phyloP scores from a whole-genome alignment of 345 rosid species.

The Moricandia moricandioides region DNA sequence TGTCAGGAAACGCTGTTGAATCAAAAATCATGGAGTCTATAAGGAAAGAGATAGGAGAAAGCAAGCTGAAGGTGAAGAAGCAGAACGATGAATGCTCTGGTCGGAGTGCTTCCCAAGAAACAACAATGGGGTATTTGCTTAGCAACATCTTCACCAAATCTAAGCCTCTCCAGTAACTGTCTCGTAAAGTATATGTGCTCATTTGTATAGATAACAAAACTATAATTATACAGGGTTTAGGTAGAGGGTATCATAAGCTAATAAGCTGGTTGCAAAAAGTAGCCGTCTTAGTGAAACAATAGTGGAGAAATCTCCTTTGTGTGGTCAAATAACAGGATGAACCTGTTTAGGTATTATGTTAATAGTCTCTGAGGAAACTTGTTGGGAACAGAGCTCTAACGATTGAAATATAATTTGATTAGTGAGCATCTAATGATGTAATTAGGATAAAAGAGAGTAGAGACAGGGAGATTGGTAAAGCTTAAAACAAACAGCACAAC shows the following conservation, averaged over 20 bases:
- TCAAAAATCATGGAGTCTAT: constrained; percentile 74
- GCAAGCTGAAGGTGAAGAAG: constrained; percentile 65
- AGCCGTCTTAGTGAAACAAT: not conserved
- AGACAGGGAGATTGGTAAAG: constrained; percentile 4
- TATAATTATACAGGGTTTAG: not conserved
- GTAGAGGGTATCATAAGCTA: not conserved
- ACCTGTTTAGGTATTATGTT: not conserved
- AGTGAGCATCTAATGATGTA: not conserved
- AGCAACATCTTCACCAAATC: constrained; percentile 14
- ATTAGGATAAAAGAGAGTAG: not conserved
- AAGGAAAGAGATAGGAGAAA: constrained; percentile 65
- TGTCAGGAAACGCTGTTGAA: constrained; percentile 68
- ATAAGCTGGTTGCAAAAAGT: constrained; percentile 1
- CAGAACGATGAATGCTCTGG: constrained; percentile 34
- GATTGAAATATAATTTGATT: constrained; percentile 4
- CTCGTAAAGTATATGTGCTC: not conserved
- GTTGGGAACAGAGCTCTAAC: not conserved
- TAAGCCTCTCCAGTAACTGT: constrained; percentile 11
- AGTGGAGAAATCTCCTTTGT: not conserved
- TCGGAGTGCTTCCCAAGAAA: constrained; percentile 30
- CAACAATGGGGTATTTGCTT: constrained; percentile 39
- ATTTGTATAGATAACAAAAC: not conserved
- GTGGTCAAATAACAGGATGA: not conserved
- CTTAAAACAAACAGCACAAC: constrained; percentile 30
- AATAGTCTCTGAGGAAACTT: not conserved